Evolutionary conservation across 1,284 basidiomycete genomes (phyloP), one percentile per base, ranked within the genome.

Genomic region (Apiotrichum domesticum): DNA sequence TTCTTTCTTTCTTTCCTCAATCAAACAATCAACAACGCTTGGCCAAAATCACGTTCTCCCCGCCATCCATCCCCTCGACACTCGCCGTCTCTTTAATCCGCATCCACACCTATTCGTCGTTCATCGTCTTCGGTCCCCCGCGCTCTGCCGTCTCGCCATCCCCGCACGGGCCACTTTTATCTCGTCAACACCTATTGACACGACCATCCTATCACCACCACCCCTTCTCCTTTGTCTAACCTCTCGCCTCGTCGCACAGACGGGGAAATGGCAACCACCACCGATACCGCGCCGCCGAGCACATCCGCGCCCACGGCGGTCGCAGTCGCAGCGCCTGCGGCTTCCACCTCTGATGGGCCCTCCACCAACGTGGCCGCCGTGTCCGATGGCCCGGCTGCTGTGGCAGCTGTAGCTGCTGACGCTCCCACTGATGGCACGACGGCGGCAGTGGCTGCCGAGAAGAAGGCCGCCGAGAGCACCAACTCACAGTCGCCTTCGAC

Each of bases 261-360:
- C 59, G 56, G 56, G 57, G 56, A 54, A 46, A 62, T 62, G 60
- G 39, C 60, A 53, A 51, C 57, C 37, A 52, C 46, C 35, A 46
- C 52, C 33, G 54, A 56, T 57, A 46, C 54, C 41, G 55, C 53
- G 52, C 59, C 55, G 49, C 14, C 51, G 29, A 34, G 32, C 42
- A 29, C 51, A 6, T n/a, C 41, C n/a, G 34, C 39, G 21, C 10
- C 47, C 29, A 21, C 10, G 9, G 47, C 42, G 4, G 42, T 34
- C n/a, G 33, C 50, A 11, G 41, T 40, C 32, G 5, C 37, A 35
- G 39, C 46, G 9, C 15, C 52, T 40, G 3, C 42, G 11, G 43
- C n/a, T 7, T 14, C 40, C 15, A 37, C 42, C 14, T 13, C 48
- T 29, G 54, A 42, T 39, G 43, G 32, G 42, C 40, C 37, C 48